Evolutionary conservation across 1,139 yeast genomes (phyloP).

Genomic region (Fermentozyma sake): DNA sequence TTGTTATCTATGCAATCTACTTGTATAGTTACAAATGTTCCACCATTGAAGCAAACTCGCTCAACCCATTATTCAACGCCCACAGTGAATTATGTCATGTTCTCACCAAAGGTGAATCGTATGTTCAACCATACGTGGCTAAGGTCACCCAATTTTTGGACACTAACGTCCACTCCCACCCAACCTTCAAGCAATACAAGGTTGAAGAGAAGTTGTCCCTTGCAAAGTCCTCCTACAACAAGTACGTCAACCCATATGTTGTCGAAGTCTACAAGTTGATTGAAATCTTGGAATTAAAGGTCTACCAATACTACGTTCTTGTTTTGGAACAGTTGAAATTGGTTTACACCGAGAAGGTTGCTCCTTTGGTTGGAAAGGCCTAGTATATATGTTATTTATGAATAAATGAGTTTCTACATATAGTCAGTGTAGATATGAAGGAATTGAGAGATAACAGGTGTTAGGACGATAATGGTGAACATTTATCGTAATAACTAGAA

Average conservation of each 20-base stretch:
- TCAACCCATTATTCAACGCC: conserved; percentile 37
- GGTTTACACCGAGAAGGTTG: conserved; percentile 11
- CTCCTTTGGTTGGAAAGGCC: too few species aligned
- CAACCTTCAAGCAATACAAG: conserved; percentile 30
- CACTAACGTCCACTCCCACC: conserved; percentile 33
- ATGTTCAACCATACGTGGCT: conserved; percentile 29
- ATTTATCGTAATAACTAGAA: too few species aligned
- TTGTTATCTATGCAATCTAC: conserved; percentile 34
- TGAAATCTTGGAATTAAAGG: conserved; percentile 28
- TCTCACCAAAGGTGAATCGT: conserved; percentile 26
- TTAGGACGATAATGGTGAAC: too few species aligned
- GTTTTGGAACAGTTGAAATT: conserved; percentile 13
- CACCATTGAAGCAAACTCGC: conserved; percentile 27
- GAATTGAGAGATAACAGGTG: too few species aligned
- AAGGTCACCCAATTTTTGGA: conserved; percentile 29
- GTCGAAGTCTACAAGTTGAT: conserved; percentile 25
- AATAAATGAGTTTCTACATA: too few species aligned
- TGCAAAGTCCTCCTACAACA: conserved; percentile 15
- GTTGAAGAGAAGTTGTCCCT: conserved; percentile 25
- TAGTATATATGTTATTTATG: too few species aligned
- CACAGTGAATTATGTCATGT: conserved; percentile 35
- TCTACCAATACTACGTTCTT: conserved; percentile 16
- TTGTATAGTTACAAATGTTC: conserved; percentile 41
- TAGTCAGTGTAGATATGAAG: too few species aligned
- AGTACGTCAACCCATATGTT: conserved; percentile 26